Conservation (phyloP, 176 grass and related monocot species). For the Aegilops longissima region DNA sequence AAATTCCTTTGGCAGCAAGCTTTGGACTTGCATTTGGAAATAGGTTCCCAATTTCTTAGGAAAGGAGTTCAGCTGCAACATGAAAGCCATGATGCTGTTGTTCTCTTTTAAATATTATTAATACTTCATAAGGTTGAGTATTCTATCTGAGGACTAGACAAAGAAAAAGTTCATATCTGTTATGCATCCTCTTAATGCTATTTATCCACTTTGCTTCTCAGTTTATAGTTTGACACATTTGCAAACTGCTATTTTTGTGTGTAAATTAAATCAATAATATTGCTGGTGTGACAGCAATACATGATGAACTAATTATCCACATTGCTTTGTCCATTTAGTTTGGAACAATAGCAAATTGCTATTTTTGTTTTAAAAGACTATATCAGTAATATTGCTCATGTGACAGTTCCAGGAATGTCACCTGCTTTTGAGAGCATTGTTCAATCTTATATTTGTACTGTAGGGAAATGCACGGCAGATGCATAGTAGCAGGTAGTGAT, state of each 20-base stretch:
- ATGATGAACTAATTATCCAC: background rate
- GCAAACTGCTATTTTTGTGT: background rate
- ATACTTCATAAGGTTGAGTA: background rate
- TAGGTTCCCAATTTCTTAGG: background rate
- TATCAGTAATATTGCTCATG: background rate
- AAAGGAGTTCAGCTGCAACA: background rate
- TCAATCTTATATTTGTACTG: background rate
- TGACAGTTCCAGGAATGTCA: background rate
- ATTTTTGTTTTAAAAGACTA: background rate
- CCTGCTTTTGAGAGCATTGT: background rate
- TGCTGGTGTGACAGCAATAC: background rate
- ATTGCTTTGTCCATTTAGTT: background rate
- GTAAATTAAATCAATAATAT: background rate
- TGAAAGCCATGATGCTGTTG: background rate
- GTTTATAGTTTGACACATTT: background rate
- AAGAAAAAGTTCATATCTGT: background rate
- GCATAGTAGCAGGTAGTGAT: background rate
- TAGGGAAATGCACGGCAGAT: background rate
- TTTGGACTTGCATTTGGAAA: background rate
- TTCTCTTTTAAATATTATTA: background rate
- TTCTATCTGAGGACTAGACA: background rate
- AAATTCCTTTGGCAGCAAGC: background rate
- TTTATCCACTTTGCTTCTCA: background rate
- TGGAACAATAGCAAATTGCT: background rate
- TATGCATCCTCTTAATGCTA: background rate